phyloP scores from a whole-genome alignment of 2,329 filamentous ascomycete species.

The Nothophaeocryptopus gaeumannii region DNA sequence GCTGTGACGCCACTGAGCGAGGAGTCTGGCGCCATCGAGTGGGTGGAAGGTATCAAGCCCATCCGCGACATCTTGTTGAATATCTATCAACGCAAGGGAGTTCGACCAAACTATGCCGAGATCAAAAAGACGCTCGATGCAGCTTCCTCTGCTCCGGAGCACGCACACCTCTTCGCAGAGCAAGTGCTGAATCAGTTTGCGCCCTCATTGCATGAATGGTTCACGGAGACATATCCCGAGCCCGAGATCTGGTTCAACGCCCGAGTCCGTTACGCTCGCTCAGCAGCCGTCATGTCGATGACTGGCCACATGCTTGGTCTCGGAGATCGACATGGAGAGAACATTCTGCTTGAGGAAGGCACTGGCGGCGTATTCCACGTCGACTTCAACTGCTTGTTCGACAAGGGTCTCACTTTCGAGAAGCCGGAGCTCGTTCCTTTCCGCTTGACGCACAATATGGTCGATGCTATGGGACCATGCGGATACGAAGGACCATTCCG shows the following conservation, averaged over 20 bases:
- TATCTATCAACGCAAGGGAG: constrained; percentile 72
- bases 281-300: constrained; percentile 99
- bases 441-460: constrained; percentile 97
- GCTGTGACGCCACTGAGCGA: constrained; percentile 95
- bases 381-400: constrained; percentile 99
- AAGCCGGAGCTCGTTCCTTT: constrained; percentile 95
- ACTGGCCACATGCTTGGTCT: constrained; percentile 90
- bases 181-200: constrained; percentile 66
- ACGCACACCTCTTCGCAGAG: constrained; percentile 69
- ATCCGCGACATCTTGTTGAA: constrained; percentile 84
- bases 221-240: constrained; percentile 89
- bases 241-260: constrained; percentile 90
- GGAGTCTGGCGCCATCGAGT: constrained; percentile 96
- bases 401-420: constrained; percentile 92
- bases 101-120: constrained; percentile 64
- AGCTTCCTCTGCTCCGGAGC: constrained; percentile 60
- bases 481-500: constrained; percentile 90
- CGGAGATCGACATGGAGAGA: constrained; percentile 94
- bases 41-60: constrained; percentile 94
- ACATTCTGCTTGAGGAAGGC: constrained; percentile 89
- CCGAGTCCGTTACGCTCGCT: constrained; percentile 83
- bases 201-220: constrained; percentile 88
- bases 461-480: constrained; percentile 92
- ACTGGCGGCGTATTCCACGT: constrained; percentile 95
- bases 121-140: constrained; percentile 62